Conservation (phyloP, 371 early-diverging fungal species). For the Circinella minor region DNA sequence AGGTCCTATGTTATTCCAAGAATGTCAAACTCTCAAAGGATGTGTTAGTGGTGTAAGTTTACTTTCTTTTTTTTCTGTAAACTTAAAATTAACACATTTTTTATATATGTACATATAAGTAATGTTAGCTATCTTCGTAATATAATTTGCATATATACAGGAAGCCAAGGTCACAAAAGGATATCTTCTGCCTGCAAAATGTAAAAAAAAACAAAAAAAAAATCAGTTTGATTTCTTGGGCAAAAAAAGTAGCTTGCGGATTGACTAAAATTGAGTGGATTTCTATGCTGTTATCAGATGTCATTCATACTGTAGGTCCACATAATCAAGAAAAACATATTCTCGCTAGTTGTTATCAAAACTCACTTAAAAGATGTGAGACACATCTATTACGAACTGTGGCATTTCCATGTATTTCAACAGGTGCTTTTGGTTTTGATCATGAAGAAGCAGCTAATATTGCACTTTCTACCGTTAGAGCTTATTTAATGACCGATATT, state of each 20-base stretch:
- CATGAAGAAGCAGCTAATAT: slow-evolving; percentile 71
- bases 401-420: slow-evolving; percentile 86
- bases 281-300: slow-evolving; percentile 37
- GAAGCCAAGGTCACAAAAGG: slow-evolving; percentile 72
- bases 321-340: slow-evolving; percentile 61
- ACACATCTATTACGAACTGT: slow-evolving; percentile 59
- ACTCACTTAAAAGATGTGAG: slow-evolving; percentile 55
- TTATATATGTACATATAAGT: too few relatives aligned
- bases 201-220: background rate
- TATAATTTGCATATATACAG: slow-evolving; percentile 21
- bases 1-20: background rate
- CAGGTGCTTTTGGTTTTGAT: slow-evolving; percentile 87
- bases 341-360: slow-evolving; percentile 66
- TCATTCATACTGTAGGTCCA: slow-evolving; percentile 83
- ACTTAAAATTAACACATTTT: too few relatives aligned
- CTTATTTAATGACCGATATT: slow-evolving; percentile 51
- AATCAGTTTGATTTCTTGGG: too few relatives aligned
- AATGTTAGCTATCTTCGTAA: too few relatives aligned
- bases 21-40: slow-evolving; percentile 3
- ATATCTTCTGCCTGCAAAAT: slow-evolving; percentile 15
- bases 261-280: too few relatives aligned
- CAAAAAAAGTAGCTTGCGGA: too few relatives aligned
- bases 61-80: background rate
- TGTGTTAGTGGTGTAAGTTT: slow-evolving; percentile 2
- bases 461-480: slow-evolving; percentile 65